These are phyloP conservation scores for Cladophialophora immunda DNA, from an alignment of 2,329 filamentous ascomycete species.

Conservation along the genomic window DNA sequence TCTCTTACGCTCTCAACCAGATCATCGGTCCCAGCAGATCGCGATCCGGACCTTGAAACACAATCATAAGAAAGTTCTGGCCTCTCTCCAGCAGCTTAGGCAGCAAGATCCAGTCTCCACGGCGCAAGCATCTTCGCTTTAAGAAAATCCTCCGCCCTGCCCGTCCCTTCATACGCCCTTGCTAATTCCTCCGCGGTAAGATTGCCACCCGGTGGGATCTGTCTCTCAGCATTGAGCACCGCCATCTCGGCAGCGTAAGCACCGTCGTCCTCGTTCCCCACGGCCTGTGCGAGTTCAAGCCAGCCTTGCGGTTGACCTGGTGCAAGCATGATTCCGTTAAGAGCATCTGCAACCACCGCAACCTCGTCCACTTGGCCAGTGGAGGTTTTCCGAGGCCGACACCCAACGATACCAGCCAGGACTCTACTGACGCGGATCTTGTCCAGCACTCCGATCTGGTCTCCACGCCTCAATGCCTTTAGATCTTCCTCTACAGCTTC, in stretches of 20 bases:
- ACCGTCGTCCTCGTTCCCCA: constrained; percentile 59
- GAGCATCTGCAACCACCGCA: constrained; percentile 68
- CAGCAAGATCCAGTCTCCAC: constrained; percentile 62
- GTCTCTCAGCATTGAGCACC: constrained; percentile 76
- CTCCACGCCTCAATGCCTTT: constrained; percentile 72
- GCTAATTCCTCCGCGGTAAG: constrained; percentile 76
- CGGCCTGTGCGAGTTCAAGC: constrained; percentile 73
- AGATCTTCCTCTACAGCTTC: constrained; percentile 84
- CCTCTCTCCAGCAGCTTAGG: constrained; percentile 9
- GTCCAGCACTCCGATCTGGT: constrained; percentile 69
- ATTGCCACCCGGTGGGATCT: constrained; percentile 75
- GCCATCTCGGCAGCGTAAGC: constrained; percentile 77
- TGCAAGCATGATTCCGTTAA: constrained; percentile 80
- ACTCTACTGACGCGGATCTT: constrained; percentile 77
- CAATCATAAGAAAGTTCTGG: background rate
- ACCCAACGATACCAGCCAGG: constrained; percentile 74
- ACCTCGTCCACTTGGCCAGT: constrained; percentile 55
- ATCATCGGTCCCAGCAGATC: background rate
- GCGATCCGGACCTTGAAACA: background rate
- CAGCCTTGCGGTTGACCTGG: constrained; percentile 83
- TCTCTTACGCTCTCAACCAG: background rate
- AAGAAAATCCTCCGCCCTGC: constrained; percentile 76
- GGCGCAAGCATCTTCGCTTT: constrained; percentile 81
- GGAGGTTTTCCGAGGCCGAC: constrained; percentile 59
- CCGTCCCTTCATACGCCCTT: constrained; percentile 76